Evolutionary conservation across 2,329 filamentous ascomycete species (phyloP), one percentile per base, ranked within the genome.

Genomic region (Macroventuria anomochaeta): DNA sequence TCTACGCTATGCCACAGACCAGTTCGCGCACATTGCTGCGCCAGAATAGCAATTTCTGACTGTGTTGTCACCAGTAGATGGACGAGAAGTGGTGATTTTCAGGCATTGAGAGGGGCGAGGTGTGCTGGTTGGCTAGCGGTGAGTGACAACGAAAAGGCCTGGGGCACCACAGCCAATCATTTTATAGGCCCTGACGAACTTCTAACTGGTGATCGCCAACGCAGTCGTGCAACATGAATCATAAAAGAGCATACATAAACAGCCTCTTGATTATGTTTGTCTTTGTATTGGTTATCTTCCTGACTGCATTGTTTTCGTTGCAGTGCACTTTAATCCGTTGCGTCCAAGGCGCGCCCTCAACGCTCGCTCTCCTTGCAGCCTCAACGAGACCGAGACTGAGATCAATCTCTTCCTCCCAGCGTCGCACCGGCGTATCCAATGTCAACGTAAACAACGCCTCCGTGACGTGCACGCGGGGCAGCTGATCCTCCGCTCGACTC

Each of bases 391-490:
- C 49, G 49, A 52, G 36, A 46, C 21, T 34, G 28, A 40, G 23
- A 40, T 10, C 15, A 29, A 21, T 10, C 15, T 38, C 33, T 20
- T 48, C 43, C 15, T 17, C 32, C 37, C 51, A 54, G 39, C 54
- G 69, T 73, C 69, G 65, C 70, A 72, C 63, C 57, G 66, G 63
- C 63, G 68, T 71, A 53, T 70, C 66, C 58, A 69, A 57, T 65
- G 17, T 49, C 28, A 43, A 52, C 53, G 52, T 55, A 59, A 60
- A 62, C 44, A 57, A 50, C 53, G 61, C 58, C 65, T 55, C 56
- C 56, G 61, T 67, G 59, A 63, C 61, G 61, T 63, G 52, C 40
- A 40, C 48, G 56, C 63, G 61, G 61, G 49, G 58, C 60, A 38
- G 41, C 40, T 54, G 46, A 38, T 56, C 26, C 26, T 44, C 41